Evolutionary conservation across 2,329 filamentous ascomycete genomes (phyloP).

Genomic region (Aspergillus novofumigatus): DNA sequence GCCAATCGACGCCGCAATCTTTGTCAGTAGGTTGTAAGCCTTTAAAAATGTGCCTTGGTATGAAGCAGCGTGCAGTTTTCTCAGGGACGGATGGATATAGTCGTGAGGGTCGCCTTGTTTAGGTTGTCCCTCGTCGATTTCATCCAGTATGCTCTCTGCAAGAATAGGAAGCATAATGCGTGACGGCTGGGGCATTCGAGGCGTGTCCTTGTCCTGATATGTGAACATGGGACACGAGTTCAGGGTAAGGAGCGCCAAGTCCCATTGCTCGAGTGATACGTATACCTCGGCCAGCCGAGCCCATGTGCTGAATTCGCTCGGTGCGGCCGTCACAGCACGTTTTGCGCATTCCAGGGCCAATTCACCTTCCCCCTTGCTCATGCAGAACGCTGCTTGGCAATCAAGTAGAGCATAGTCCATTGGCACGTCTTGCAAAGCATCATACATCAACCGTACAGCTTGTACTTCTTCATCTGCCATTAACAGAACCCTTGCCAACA

Average conservation of each 20-base stretch:
- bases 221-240: slow-evolving; percentile 99
- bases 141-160: slow-evolving; percentile 83
- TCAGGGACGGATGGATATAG: slow-evolving; percentile 78
- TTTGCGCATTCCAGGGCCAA: slow-evolving; percentile 92
- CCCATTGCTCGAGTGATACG: slow-evolving; percentile 91
- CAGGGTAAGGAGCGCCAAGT: slow-evolving; percentile 86
- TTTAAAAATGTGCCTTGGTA: slow-evolving; percentile 96
- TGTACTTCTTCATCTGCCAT: slow-evolving; percentile 98
- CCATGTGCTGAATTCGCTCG: slow-evolving; percentile 97
- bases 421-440: slow-evolving; percentile 82
- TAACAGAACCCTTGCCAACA: slow-evolving; percentile 85
- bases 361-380: slow-evolving; percentile 79
- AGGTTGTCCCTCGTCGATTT: slow-evolving; percentile 85
- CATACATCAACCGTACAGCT: slow-evolving; percentile 80
- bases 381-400: slow-evolving; percentile 86
- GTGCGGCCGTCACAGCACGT: slow-evolving; percentile 87
- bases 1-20: slow-evolving; percentile 93
- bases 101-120: slow-evolving; percentile 72
- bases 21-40: slow-evolving; percentile 88
- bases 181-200: slow-evolving; percentile 87
- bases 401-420: slow-evolving; percentile 98
- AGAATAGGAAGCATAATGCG: slow-evolving; percentile 83
- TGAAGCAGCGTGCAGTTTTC: slow-evolving; percentile 78
- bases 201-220: slow-evolving; percentile 96
- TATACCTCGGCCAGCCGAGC: slow-evolving; percentile 90